Conservation (phyloP, 768 basidiomycete genomes). For the Pisolithus orientalis region DNA sequence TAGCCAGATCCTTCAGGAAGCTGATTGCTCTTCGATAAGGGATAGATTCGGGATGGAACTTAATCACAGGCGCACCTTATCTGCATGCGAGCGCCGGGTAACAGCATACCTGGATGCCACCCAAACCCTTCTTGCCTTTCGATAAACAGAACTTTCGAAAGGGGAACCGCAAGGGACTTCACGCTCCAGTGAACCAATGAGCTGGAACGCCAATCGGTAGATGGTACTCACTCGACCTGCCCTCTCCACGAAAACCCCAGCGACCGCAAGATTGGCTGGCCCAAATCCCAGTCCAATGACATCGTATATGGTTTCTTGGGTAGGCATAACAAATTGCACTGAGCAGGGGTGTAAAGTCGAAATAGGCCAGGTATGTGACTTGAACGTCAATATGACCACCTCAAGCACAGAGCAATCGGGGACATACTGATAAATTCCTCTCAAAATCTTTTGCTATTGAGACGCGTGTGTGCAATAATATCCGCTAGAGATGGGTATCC, state of each 20-base stretch:
- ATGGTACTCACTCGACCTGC: constrained; percentile 18
- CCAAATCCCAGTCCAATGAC: constrained; percentile 48
- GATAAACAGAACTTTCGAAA: constrained; percentile 36
- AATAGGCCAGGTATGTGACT: no score
- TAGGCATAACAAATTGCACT: background rate
- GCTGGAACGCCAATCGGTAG: background rate
- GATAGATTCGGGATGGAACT: background rate
- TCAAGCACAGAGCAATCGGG: no score
- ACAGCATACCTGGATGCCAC: constrained; percentile 54
- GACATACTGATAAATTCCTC: no score
- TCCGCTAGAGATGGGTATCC: no score
- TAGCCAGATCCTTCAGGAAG: constrained; percentile 50
- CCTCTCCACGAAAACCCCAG: constrained; percentile 43
- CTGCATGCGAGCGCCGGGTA: constrained; percentile 48
- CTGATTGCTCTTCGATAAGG: constrained; percentile 19
- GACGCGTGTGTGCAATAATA: no score
- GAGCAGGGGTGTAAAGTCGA: no score
- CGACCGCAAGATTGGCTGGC: constrained; percentile 47
- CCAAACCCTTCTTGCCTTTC: constrained; percentile 42
- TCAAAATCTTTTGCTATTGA: no score
- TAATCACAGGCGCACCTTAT: constrained; percentile 32
- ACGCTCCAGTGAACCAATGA: background rate
- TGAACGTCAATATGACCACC: no score
- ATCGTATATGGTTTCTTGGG: constrained; percentile 28
- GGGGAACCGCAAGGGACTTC: constrained; percentile 13